Evolutionary conservation across 257 asterid genomes (phyloP), one percentile per base, ranked within the genome.

Genomic region (Fraxinus cuspidata): DNA sequence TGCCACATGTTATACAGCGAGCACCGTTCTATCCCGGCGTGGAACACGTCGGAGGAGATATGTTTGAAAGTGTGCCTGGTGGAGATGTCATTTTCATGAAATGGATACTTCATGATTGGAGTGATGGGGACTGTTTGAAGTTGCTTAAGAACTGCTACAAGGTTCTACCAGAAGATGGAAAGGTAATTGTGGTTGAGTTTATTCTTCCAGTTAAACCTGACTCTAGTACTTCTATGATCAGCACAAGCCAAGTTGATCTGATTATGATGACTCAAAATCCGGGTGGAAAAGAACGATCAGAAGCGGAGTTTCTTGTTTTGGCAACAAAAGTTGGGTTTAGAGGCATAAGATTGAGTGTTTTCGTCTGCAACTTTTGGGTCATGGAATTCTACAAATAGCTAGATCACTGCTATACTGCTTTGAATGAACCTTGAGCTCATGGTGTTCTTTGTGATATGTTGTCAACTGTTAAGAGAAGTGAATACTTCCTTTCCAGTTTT

Each of bases 31-130:
- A 13, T 3, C 60, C 60, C 8, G 8, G 60, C 8, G 60, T 51
- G 0, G 60, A 51, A 51, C 60, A 51, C 60, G 4, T 51, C 18
- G 60, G 60, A 13, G 60, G 60, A 51, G 60, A 51, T 51, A 51
- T 51, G 60, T 51, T 51, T 16, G 60, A 51, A 1, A 51, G 60
- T 5, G 60, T 51, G 5, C 60, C 60, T 51, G 0, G 60, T 51
- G 60, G 60, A 19, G 60, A 51, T 51, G 60, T 19, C 7, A 5
- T 51, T 16, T 51, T 51, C 21, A 3, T 51, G 60, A 51, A 51
- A 25, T 87, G 88, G 90, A 84, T 84, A 21, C 86, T 83, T 65
- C 90, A 87, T 58, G 85, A 87, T 64, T 84, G 88, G 90, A 82
- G 84, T 15, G 88, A 84, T 7, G 77, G 53, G 3, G 85, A 84